These are phyloP conservation scores for Trifolium fragiferum DNA, from an alignment of 306 rosid genomes.

Conservation along the genomic window DNA sequence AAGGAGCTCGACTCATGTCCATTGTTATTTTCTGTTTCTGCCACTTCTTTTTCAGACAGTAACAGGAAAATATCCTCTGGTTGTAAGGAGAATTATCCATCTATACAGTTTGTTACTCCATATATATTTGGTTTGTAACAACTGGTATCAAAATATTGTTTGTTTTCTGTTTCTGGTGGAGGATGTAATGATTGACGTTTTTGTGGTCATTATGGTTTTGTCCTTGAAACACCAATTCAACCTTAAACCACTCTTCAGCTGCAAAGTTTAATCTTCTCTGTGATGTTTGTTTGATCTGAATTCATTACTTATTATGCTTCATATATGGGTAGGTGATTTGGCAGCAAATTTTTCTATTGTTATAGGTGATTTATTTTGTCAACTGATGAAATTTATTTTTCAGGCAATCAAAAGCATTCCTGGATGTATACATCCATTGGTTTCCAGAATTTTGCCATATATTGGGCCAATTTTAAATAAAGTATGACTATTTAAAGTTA, in stretches of 20 bases:
- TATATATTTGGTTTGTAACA: background rate
- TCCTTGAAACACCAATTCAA: constrained; percentile 8
- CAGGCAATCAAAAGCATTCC: constrained; percentile 86
- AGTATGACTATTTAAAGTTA: constrained; percentile 54
- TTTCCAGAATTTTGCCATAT: constrained; percentile 77
- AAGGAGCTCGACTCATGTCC: too few relatives aligned
- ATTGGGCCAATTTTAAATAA: constrained; percentile 72
- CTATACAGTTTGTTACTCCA: background rate
- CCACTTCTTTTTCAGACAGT: too few relatives aligned
- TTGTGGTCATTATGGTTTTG: background rate
- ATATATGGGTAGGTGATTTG: constrained; percentile 10
- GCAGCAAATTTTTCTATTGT: background rate
- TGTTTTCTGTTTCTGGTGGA: constrained; percentile 15
- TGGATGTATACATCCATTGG: constrained; percentile 80
- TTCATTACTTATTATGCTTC: constrained; percentile 23
- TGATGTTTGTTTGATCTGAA: constrained; percentile 14
- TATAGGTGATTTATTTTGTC: constrained; percentile 35
- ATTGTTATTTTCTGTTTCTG: too few relatives aligned
- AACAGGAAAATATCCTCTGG: too few relatives aligned
- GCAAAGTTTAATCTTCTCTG: constrained; percentile 7
- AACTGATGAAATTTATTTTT: constrained; percentile 29
- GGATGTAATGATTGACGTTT: background rate
- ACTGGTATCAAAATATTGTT: background rate
- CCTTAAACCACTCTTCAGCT: background rate
- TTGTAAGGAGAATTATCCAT: too few relatives aligned